Conservation (phyloP, 2,329 filamentous ascomycete species). For the Elsinoe fawcettii region DNA sequence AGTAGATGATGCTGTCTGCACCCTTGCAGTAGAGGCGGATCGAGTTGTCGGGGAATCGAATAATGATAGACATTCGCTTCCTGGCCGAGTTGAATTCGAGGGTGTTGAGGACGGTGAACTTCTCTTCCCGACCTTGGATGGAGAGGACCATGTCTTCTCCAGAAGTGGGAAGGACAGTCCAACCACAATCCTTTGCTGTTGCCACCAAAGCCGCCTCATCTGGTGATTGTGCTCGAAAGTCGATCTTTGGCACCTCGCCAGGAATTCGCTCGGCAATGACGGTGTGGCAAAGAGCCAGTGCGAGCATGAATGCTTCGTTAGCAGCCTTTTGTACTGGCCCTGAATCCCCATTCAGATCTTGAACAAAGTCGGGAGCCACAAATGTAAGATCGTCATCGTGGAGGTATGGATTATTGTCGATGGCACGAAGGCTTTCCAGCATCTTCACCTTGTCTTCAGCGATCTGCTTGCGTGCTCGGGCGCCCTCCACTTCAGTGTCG, state of each 20-base stretch:
- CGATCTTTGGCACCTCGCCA: slow-evolving; percentile 82
- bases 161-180: slow-evolving; percentile 76
- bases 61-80: slow-evolving; percentile 96
- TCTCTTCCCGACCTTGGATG: slow-evolving; percentile 73
- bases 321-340: slow-evolving; percentile 68
- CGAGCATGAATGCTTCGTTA: slow-evolving; percentile 87
- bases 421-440: slow-evolving; percentile 61
- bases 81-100: slow-evolving; percentile 95
- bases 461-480: slow-evolving; percentile 67
- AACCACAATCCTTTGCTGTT: slow-evolving; percentile 90
- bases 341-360: slow-evolving; percentile 70
- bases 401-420: slow-evolving; percentile 85
- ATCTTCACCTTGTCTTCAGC: slow-evolving; percentile 67
- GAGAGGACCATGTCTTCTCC: slow-evolving; percentile 78
- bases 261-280: slow-evolving; percentile 86
- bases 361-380: slow-evolving; percentile 79
- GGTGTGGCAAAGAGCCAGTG: slow-evolving; percentile 89
- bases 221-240: slow-evolving; percentile 95
- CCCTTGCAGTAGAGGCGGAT: slow-evolving; percentile 96
- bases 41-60: slow-evolving; percentile 82
- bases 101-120: slow-evolving; percentile 84
- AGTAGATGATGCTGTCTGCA: slow-evolving; percentile 95
- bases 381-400: slow-evolving; percentile 88
- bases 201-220: slow-evolving; percentile 92
- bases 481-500: slow-evolving; percentile 73